A percentile compares a stretch with the other conserved stretches of the same genome.
Evolutionary conservation across 2,329 filamentous ascomycete genomes (phyloP).

Genomic region (Neospermospora avenae): DNA sequence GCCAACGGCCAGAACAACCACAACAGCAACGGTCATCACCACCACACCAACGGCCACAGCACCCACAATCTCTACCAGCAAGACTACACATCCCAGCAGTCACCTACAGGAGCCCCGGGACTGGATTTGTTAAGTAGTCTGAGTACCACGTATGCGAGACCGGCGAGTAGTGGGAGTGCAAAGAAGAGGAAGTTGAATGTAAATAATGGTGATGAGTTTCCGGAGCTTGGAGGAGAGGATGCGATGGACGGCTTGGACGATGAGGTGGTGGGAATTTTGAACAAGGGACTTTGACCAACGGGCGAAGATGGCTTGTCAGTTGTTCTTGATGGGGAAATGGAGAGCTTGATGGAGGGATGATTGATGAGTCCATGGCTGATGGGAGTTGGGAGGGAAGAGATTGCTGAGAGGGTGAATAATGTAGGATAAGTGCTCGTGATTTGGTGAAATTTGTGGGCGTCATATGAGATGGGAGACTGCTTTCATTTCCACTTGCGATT

Average conservation of each 20-base stretch:
- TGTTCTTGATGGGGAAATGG: background rate
- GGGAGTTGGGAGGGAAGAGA: too few relatives aligned
- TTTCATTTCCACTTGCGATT: background rate
- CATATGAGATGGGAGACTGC: background rate
- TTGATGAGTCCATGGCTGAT: background rate
- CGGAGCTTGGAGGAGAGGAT: slow-evolving; percentile 44
- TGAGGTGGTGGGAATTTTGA: slow-evolving; percentile 57
- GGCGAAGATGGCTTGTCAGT: background rate
- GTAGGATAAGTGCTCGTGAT: background rate
- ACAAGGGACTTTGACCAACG: slow-evolving; percentile 28
- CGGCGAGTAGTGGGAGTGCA: slow-evolving; percentile 31
- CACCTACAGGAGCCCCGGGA: slow-evolving; percentile 29
- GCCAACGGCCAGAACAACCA: background rate
- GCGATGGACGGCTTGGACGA: slow-evolving; percentile 56
- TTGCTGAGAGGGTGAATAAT: too few relatives aligned
- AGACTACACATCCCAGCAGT: slow-evolving; percentile 6
- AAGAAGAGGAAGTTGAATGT: slow-evolving; percentile 48
- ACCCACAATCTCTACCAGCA: slow-evolving; percentile 10
- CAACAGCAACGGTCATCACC: too few relatives aligned
- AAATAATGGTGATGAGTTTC: slow-evolving; percentile 47
- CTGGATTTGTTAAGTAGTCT: slow-evolving; percentile 40
- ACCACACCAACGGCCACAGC: background rate
- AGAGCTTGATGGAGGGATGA: background rate
- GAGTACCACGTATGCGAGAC: slow-evolving; percentile 34
- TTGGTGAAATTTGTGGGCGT: background rate